phyloP scores from a whole-genome alignment of 768 basidiomycete genomes.

The Pulveroboletus sp. region DNA sequence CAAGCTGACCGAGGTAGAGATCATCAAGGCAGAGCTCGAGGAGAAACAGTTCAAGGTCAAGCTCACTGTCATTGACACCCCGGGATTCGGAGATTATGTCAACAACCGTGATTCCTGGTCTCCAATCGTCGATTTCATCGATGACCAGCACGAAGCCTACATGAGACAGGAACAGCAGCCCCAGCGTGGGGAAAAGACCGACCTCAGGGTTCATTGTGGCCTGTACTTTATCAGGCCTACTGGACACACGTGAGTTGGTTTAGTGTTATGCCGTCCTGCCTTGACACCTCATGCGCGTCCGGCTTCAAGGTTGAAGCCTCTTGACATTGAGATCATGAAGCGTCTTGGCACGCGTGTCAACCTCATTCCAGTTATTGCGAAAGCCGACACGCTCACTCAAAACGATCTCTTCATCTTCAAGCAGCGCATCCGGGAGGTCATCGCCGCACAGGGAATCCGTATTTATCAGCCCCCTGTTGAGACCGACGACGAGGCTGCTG shows the following conservation, averaged over 20 bases:
- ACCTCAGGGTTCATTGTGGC: conserved; percentile 94
- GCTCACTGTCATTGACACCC: conserved; percentile 97
- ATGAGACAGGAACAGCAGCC: conserved; percentile 99
- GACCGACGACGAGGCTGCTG: conserved; percentile 76
- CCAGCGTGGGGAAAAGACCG: conserved; percentile 89
- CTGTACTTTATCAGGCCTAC: conserved; percentile 95
- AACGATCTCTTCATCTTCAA: conserved; percentile 90
- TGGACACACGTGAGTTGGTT: conserved; percentile 80
- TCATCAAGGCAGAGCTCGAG: conserved; percentile 99
- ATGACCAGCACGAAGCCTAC: conserved; percentile 92
- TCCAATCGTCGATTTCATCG: conserved; percentile 97
- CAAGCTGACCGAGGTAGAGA: conserved; percentile 97
- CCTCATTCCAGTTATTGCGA: conserved; percentile 94
- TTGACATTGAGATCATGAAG: conserved; percentile 99
- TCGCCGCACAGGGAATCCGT: conserved; percentile 87
- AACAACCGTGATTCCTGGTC: conserved; percentile 99
- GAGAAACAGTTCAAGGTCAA: conserved; percentile 99
- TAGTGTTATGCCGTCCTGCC: not conserved
- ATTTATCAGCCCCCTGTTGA: conserved; percentile 95
- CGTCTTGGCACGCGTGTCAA: conserved; percentile 97
- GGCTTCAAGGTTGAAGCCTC: conserved; percentile 70
- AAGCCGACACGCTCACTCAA: conserved; percentile 96
- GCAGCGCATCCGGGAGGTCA: conserved; percentile 87
- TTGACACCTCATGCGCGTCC: conserved; percentile 3
- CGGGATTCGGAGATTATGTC: conserved; percentile 99